Base-by-base conservation (phyloP, 116 monocot species). In the Papilionanthe hybrid region DNA sequence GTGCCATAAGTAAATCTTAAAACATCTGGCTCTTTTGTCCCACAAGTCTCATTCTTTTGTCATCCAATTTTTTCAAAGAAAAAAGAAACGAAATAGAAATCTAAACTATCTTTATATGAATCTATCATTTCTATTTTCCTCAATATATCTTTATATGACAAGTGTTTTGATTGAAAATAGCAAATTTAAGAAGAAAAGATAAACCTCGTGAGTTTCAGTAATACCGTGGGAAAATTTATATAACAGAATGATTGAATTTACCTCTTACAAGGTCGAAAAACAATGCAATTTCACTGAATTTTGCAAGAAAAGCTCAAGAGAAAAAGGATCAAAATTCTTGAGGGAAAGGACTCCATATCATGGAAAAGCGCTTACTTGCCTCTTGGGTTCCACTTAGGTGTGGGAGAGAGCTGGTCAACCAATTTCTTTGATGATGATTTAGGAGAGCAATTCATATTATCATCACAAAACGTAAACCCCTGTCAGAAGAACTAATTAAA, bases 301-400 rank as follows among this genome's bases (percentile, higher is more conserved):
- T 19, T 74, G 74, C n/a, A 22, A 0, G 7, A 5, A 47, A 22
- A 45, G 22, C 4, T 44, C 1, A 15, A 74, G n/a, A n/a, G 7
- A 43, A 42, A 37, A 72, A 72, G 37, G 72, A 15, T 13, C 18
- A 15, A 72, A 41, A 72, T 72, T 13, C 17, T 72, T 42, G 32
- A 20, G 13, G 50, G 11, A 72, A 28, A 55, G 49, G 2, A 17
- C 20, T 22, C 37, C n/a, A 9, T 37, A 20, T 77, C 9, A 43
- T 2, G 3, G 10, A 25, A 78, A 41, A 45, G 53, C 9, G 6
- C 11, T 53, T 18, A 67, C 83, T 73, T 78, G 55, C 84, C 88
- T 78, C 86, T 83, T 28, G 91, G 88, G 77, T 91, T 86, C 91
- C 91, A 91, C 63, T 66, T 81, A 42, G 72, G 43, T 19, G 65